Conservation (phyloP, 2,329 filamentous ascomycete species). For the Tolypocladium sp. region DNA sequence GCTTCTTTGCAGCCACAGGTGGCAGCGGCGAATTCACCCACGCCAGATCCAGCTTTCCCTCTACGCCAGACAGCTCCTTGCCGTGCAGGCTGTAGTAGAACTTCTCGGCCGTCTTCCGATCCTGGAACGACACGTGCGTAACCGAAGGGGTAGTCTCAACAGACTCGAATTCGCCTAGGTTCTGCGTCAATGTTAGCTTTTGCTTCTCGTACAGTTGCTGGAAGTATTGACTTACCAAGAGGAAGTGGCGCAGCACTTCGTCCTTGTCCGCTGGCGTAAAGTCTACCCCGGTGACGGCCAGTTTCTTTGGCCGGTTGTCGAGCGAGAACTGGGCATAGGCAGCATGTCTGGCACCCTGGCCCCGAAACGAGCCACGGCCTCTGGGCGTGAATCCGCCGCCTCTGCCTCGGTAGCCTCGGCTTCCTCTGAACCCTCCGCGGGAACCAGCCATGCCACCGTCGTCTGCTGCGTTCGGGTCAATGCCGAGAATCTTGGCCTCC, state of each 20-base stretch:
- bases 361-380: slow-evolving; percentile 29
- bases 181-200: slow-evolving; percentile 25
- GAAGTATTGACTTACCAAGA: slow-evolving; percentile 46
- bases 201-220: background rate
- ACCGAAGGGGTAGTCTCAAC: slow-evolving; percentile 38
- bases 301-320: slow-evolving; percentile 65
- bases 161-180: slow-evolving; percentile 52
- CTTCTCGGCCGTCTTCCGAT: slow-evolving; percentile 62
- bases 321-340: slow-evolving; percentile 57
- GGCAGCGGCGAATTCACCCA: slow-evolving; percentile 41
- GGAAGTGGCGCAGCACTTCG: slow-evolving; percentile 61
- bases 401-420: slow-evolving; percentile 23
- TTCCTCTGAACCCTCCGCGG: slow-evolving; percentile 29
- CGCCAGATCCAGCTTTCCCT: slow-evolving; percentile 52
- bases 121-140: slow-evolving; percentile 54
- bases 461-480: slow-evolving; percentile 46
- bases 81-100: slow-evolving; percentile 51
- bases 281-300: slow-evolving; percentile 55
- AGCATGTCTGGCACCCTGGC: slow-evolving; percentile 39
- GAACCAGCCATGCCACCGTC: slow-evolving; percentile 25
- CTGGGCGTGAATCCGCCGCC: slow-evolving; percentile 19
- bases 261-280: slow-evolving; percentile 54
- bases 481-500: slow-evolving; percentile 60
- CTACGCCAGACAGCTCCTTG: slow-evolving; percentile 50
- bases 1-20: slow-evolving; percentile 9